These are phyloP conservation scores for Aspergillus pseudonomiae DNA, from an alignment of 2,329 filamentous ascomycete species.

Conservation along the genomic window DNA sequence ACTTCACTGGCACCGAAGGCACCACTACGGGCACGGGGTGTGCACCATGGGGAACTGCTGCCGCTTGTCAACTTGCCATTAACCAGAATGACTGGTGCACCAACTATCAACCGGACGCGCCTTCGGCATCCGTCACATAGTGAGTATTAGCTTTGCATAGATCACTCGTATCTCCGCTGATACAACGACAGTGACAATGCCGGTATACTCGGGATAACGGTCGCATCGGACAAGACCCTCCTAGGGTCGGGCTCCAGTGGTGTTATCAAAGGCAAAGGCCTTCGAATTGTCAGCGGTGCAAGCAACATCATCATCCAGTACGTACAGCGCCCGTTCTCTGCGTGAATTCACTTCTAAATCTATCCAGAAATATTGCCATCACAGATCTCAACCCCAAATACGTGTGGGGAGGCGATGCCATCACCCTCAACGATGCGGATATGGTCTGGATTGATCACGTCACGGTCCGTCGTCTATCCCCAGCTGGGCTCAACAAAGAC, in stretches of 20 bases:
- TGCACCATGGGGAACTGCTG: constrained; percentile 59
- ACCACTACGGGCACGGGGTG: constrained; percentile 58
- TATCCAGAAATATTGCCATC: constrained; percentile 52
- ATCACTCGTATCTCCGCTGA: neutral
- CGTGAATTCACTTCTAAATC: neutral
- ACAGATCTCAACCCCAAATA: constrained; percentile 60
- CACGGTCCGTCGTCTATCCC: neutral
- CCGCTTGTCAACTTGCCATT: constrained; percentile 61
- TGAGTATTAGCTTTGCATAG: neutral
- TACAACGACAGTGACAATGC: constrained; percentile 49
- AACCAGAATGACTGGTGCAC: constrained; percentile 62
- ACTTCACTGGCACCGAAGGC: constrained; percentile 22
- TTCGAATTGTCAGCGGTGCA: constrained; percentile 51
- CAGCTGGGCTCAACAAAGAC: neutral
- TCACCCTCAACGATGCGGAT: constrained; percentile 52
- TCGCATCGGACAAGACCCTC: constrained; percentile 62
- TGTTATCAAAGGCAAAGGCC: constrained; percentile 61
- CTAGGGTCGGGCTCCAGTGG: constrained; percentile 57
- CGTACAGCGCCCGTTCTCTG: neutral
- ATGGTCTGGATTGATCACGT: constrained; percentile 51
- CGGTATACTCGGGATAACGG: constrained; percentile 53
- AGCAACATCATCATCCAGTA: constrained; percentile 62
- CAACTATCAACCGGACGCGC: constrained; percentile 60
- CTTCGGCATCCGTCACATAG: constrained; percentile 47
- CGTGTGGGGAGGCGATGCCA: constrained; percentile 63